Percentiles rank a stretch among this genome's conserved stretches.
These are phyloP conservation scores for Paramarasmius palmivorus DNA, from an alignment of 1,284 basidiomycete genomes.

Conservation along the genomic window DNA sequence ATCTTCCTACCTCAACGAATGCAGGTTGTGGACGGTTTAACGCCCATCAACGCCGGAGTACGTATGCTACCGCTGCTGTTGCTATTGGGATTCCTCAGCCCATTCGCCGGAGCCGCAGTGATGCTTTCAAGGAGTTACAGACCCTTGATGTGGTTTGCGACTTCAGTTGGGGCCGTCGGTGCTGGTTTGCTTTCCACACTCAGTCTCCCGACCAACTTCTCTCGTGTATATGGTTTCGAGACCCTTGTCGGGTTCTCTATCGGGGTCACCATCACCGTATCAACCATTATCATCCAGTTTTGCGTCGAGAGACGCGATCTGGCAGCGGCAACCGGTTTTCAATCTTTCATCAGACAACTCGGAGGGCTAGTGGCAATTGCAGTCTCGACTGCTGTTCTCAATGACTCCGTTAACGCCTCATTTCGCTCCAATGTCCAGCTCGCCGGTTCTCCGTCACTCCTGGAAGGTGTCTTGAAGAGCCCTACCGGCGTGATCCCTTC, in stretches of 20 bases:
- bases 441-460: not conserved
- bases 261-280: conserved; percentile 1
- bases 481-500: not conserved
- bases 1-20: conserved; percentile 2
- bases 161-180: not conserved
- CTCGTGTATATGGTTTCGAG: not conserved
- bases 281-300: not conserved
- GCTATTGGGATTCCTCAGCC: not conserved
- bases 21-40: not conserved
- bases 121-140: not conserved
- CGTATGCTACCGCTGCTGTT: not conserved
- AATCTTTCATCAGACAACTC: conserved; percentile 1
- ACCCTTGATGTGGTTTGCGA: not conserved
- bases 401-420: not conserved
- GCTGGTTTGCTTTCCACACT: not conserved
- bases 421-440: not conserved
- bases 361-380: not conserved
- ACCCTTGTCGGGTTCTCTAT: conserved; percentile 1
- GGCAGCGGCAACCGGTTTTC: not conserved
- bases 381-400: not conserved
- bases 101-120: not conserved
- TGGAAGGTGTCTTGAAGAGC: not conserved
- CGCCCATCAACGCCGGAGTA: not conserved
- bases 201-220: not conserved
- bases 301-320: not conserved